These are phyloP conservation scores for Talaromyces piceae DNA, from an alignment of 2,329 filamentous ascomycete genomes.

Conservation along the genomic window DNA sequence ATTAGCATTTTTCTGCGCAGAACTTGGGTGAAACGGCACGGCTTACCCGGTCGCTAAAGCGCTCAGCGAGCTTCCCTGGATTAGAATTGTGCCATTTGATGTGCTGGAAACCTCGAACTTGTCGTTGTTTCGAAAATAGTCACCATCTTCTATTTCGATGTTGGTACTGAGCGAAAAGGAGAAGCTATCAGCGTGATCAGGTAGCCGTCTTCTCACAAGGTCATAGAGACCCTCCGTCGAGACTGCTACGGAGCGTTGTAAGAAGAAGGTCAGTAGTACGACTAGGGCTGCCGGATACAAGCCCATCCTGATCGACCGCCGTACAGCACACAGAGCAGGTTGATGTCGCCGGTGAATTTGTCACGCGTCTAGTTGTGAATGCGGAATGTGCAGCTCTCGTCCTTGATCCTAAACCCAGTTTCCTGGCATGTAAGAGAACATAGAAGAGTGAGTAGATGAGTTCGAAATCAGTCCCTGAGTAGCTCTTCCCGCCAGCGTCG, in stretches of 20 bases:
- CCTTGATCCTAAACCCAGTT: too few relatives aligned
- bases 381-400: too few relatives aligned
- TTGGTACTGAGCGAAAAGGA: constrained; percentile 12
- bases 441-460: too few relatives aligned
- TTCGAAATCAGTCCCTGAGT: too few relatives aligned
- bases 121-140: constrained; percentile 10
- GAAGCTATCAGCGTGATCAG: constrained; percentile 17
- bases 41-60: constrained; percentile 27
- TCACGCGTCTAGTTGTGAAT: too few relatives aligned
- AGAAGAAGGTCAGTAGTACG: background rate
- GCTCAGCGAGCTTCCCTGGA: constrained; percentile 27
- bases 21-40: background rate
- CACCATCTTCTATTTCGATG: background rate
- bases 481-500: too few relatives aligned
- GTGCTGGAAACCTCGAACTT: constrained; percentile 15
- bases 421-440: too few relatives aligned
- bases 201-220: constrained; percentile 19
- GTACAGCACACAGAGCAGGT: background rate
- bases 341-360: too few relatives aligned
- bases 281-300: background rate
- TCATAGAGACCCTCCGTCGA: constrained; percentile 18
- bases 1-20: background rate
- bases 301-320: background rate
- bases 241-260: background rate
- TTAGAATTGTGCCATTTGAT: constrained; percentile 21